These are phyloP conservation scores for Strobilomyces echinocephalus DNA, from an alignment of 768 basidiomycete genomes.

Conservation along the genomic window DNA sequence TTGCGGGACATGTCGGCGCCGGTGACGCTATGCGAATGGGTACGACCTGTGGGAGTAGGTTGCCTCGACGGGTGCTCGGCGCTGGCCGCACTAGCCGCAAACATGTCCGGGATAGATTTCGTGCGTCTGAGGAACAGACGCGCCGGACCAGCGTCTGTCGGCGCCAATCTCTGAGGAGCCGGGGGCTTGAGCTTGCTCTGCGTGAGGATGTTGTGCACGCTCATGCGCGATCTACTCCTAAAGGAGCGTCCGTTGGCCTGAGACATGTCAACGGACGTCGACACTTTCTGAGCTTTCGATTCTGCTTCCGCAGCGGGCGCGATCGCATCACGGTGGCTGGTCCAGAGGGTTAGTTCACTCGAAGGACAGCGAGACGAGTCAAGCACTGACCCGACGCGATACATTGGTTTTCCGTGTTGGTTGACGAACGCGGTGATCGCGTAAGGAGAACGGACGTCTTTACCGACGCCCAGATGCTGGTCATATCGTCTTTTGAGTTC, in stretches of 20 bases:
- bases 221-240: slow-evolving; percentile 61
- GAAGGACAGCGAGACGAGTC: not conserved
- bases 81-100: slow-evolving; percentile 25
- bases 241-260: slow-evolving; percentile 32
- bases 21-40: slow-evolving; percentile 77
- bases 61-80: slow-evolving; percentile 28
- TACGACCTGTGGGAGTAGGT: slow-evolving; percentile 44
- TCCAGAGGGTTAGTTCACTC: slow-evolving; percentile 1
- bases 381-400: slow-evolving; percentile 64
- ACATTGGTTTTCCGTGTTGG: slow-evolving; percentile 75
- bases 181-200: slow-evolving; percentile 47
- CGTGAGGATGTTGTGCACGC: slow-evolving; percentile 54
- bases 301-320: slow-evolving; percentile 60
- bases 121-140: slow-evolving; percentile 65
- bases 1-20: slow-evolving; percentile 56
- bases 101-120: slow-evolving; percentile 65
- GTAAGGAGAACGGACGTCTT: slow-evolving; percentile 69
- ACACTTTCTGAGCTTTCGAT: slow-evolving; percentile 30
- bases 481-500: slow-evolving; percentile 78
- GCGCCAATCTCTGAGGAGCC: slow-evolving; percentile 18
- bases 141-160: slow-evolving; percentile 29
- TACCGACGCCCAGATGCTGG: slow-evolving; percentile 59
- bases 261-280: slow-evolving; percentile 32
- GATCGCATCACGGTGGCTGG: slow-evolving; percentile 55
- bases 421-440: slow-evolving; percentile 79